phyloP scores from a whole-genome alignment of 140 eudicot species.

The Oenanthe javanica region DNA sequence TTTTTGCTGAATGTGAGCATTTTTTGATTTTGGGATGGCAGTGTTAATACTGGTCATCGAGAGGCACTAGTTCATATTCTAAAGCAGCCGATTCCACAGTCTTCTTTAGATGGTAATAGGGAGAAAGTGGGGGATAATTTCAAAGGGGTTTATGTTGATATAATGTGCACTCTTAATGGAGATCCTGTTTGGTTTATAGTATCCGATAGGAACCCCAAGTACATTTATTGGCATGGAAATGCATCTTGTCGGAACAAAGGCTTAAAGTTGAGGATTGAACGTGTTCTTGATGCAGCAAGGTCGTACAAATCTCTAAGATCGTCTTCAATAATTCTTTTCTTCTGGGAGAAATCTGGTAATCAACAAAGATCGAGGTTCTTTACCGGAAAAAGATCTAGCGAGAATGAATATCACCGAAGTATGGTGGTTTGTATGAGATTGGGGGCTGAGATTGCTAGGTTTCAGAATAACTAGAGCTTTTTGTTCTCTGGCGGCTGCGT shows the following conservation, averaged over 20 bases:
- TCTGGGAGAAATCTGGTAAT: constrained; percentile 10
- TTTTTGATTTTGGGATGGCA: constrained; percentile 11
- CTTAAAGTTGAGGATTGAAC: constrained; percentile 33
- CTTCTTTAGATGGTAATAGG: constrained; percentile 16
- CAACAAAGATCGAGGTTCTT: no score
- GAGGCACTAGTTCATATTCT: constrained; percentile 79
- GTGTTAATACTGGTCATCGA: constrained; percentile 74
- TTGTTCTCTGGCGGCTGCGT: no score
- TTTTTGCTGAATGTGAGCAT: background rate
- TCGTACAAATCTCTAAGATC: constrained; percentile 47
- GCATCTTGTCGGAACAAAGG: constrained; percentile 48
- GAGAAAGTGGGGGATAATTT: background rate
- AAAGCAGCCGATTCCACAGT: constrained; percentile 48
- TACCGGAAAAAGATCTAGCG: no score
- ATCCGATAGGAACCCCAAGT: constrained; percentile 82
- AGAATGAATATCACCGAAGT: no score
- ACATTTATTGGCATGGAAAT: constrained; percentile 54
- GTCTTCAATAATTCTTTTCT: constrained; percentile 50
- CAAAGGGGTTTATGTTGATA: constrained; percentile 61
- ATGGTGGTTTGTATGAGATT: no score
- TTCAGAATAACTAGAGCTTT: no score
- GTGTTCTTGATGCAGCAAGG: constrained; percentile 47
- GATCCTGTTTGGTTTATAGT: constrained; percentile 83
- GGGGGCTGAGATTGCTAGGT: no score
- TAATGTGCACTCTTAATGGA: constrained; percentile 63